Evolutionary conservation across 2,329 filamentous ascomycete species (phyloP), one percentile per base, ranked within the genome.

Genomic region (Pestalotiopsis sp.): DNA sequence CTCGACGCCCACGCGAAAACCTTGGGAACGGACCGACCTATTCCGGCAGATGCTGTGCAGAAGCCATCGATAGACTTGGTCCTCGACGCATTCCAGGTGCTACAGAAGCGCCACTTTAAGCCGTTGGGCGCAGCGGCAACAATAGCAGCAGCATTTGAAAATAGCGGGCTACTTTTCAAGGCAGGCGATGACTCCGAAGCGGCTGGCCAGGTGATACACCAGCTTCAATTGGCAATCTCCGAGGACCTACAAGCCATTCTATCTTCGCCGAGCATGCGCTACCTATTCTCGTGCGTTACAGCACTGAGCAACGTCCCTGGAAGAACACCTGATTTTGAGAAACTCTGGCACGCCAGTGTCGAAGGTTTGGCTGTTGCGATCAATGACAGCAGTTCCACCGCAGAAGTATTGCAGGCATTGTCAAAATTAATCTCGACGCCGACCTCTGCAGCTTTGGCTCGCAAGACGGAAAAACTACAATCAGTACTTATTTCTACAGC

Each of bases 241-340:
- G 81, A 88, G 1, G 83, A 90, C 70, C 82, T 92, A 14, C 82
- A 87, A 0, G 80, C 83, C 1, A 81, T 96, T 17, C 80, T 95
- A 2, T 80, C 86, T 2, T 94, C 93, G 0, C 88, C 92, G 0
- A 95, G 93, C 1, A 88, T 89, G 0, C 79, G 86, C 2, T 86
- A 91, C 65, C 78, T 97, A 0, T 82, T 94, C 7, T 87, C 90
- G 0, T 88, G 90, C 12, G 82, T 97, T 0, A 86, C 90, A 62
- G 78, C 86, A 0, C 82, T 90, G 56, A 85, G 86, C 1, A 77
- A 82, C 38, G 81, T 83, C 17, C 78, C 79, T 52, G 81, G 73
- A 67, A 82, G 78, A 68, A 76, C 77, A 0, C 72, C 74, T 0
- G 74, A 77, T 0, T 86, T 85, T 65, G 75, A 78, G 11, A 70